phyloP scores from a whole-genome alignment of 140 eudicot species.

The Cichorium intybus region DNA sequence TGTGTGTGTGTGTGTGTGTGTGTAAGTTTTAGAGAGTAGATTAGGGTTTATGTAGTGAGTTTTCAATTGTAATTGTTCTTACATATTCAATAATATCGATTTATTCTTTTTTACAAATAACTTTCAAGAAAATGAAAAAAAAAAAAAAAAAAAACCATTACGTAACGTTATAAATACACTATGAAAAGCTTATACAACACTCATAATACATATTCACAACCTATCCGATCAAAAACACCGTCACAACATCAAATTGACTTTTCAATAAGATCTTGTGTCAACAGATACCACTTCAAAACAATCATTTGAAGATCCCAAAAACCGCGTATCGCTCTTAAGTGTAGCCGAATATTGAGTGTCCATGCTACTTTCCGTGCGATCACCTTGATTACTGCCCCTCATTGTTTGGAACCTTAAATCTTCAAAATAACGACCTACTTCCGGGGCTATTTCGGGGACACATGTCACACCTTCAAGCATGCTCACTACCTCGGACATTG shows the following conservation, averaged over 20 bases:
- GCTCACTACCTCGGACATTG: conserved; percentile 57
- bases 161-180: too few species aligned
- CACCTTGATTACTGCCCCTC: conserved; percentile 16
- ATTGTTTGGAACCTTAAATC: conserved; percentile 70
- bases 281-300: neutral
- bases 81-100: too few species aligned
- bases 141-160: too few species aligned
- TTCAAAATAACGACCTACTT: conserved; percentile 31
- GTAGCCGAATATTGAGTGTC: neutral
- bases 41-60: too few species aligned
- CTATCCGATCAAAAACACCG: neutral
- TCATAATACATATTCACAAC: too few species aligned
- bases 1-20: too few species aligned
- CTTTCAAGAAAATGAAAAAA: too few species aligned
- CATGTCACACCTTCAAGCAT: conserved; percentile 51
- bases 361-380: neutral
- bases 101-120: too few species aligned
- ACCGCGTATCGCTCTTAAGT: neutral
- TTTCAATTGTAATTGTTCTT: too few species aligned
- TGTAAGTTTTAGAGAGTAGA: too few species aligned
- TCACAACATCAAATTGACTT: neutral
- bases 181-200: too few species aligned
- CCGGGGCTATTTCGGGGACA: conserved; percentile 43
- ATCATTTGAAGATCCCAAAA: neutral
- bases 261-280: neutral